Evolutionary conservation across 1,139 yeast species (phyloP).

Genomic region (Pichia sp.): DNA sequence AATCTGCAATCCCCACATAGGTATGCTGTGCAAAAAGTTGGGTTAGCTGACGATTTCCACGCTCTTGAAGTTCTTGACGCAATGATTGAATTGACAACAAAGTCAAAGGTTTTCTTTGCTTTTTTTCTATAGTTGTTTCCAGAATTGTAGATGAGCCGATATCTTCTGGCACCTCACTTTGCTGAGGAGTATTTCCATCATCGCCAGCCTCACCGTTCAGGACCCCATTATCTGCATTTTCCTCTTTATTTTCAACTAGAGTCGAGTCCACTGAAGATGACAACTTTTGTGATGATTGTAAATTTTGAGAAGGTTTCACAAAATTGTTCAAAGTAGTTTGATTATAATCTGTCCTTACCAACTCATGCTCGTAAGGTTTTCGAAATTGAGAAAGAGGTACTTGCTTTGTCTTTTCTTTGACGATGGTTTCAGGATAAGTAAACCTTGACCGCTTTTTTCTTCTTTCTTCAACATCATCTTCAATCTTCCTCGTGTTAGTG

Average conservation of each 20-base stretch:
- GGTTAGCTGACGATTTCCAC: slow-evolving; percentile 53
- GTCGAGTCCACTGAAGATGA: neutral
- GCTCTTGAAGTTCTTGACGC: slow-evolving; percentile 44
- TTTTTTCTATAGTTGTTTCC: slow-evolving; percentile 13
- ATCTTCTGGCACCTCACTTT: neutral
- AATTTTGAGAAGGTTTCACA: slow-evolving; percentile 10
- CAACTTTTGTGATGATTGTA: neutral
- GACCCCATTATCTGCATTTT: neutral
- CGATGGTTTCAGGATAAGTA: neutral
- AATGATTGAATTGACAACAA: slow-evolving; percentile 59
- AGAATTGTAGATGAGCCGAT: slow-evolving; percentile 23
- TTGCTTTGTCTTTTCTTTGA: slow-evolving; percentile 13
- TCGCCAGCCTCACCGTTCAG: neutral
- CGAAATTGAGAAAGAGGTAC: slow-evolving; percentile 22
- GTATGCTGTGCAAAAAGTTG: slow-evolving; percentile 65
- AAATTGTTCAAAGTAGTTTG: slow-evolving; percentile 43
- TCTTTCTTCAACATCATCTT: slow-evolving; percentile 15
- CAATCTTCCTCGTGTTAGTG: slow-evolving; percentile 22
- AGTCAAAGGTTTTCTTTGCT: slow-evolving; percentile 35
- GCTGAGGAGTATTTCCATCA: neutral
- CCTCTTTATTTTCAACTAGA: neutral
- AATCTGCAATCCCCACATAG: slow-evolving; percentile 82
- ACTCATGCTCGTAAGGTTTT: slow-evolving; percentile 53
- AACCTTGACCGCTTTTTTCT: slow-evolving; percentile 10
- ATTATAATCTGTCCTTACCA: slow-evolving; percentile 71